Conservation (phyloP, 2,329 filamentous ascomycete genomes). For the Talaromyces funiculosus region DNA sequence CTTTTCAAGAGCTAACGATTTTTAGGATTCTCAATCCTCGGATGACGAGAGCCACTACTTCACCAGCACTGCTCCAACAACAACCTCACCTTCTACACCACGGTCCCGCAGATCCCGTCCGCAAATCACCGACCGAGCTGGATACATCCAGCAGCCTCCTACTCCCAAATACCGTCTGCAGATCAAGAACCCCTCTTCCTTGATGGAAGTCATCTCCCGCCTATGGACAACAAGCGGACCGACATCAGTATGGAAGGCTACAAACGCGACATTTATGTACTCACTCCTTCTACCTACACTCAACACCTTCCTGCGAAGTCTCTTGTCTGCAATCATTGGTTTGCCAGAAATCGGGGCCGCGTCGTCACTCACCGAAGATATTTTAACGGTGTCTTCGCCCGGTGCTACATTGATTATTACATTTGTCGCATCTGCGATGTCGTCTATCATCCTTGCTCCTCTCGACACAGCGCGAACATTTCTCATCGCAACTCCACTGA, state of each 20-base stretch:
- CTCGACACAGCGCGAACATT: conserved; percentile 84
- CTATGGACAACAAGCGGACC: conserved; percentile 85
- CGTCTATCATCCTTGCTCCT: conserved; percentile 76
- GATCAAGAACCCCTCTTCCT: conserved; percentile 69
- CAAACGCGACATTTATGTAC: conserved; percentile 90
- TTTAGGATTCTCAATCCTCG: conserved; percentile 42
- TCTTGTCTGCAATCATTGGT: conserved; percentile 85
- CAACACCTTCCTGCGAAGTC: conserved; percentile 85
- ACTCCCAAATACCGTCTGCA: conserved; percentile 56
- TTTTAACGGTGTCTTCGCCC: conserved; percentile 75
- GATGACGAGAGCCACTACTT: conserved; percentile 85
- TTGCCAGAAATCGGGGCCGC: conserved; percentile 68
- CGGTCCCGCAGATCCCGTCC: conserved; percentile 33
- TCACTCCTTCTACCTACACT: conserved; percentile 77
- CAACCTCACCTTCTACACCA: conserved; percentile 38
- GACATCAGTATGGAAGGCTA: conserved; percentile 90
- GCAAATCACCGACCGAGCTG: conserved; percentile 43
- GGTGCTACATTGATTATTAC: conserved; percentile 72
- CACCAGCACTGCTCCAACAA: conserved; percentile 53
- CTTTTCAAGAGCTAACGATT: neutral
- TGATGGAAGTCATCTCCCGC: conserved; percentile 80
- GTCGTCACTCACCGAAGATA: conserved; percentile 57
- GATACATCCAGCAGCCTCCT: conserved; percentile 38
- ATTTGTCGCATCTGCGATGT: conserved; percentile 59
- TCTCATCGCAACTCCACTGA: conserved; percentile 78